phyloP scores from a whole-genome alignment of 2,329 filamentous ascomycete species.

The Sporothrix pseudoabietina region DNA sequence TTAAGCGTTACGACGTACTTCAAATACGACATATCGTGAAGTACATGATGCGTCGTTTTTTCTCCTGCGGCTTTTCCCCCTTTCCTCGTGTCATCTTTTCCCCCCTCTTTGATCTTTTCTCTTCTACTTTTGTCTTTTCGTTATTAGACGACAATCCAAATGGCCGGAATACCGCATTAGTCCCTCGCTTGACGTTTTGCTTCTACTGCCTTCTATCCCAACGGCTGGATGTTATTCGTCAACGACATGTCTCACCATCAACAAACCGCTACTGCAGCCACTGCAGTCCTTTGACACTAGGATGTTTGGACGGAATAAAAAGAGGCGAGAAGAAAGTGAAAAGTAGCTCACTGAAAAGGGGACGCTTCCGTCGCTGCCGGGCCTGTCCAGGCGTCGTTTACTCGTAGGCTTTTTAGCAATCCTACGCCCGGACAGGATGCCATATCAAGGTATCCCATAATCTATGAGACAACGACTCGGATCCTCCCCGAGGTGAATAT shows the following conservation, averaged over 20 bases:
- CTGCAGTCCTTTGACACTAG: not conserved
- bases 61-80: not conserved
- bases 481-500: not conserved
- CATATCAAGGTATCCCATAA: not conserved
- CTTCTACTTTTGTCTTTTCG: not conserved
- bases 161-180: not conserved
- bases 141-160: not conserved
- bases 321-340: not conserved
- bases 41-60: not conserved
- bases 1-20: not conserved
- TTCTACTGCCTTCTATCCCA: not conserved
- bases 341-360: not conserved
- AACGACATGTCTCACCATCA: slow-evolving; percentile 1
- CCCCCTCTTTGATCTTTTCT: not conserved
- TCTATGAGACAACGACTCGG: not conserved
- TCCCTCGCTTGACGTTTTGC: not conserved
- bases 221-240: not conserved
- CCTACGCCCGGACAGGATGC: not conserved
- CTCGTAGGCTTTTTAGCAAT: not conserved
- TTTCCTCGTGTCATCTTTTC: not conserved
- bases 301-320: not conserved
- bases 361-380: not conserved
- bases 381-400: not conserved
- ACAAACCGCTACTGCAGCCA: not conserved
- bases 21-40: not conserved